Base-by-base conservation (phyloP, 106 monocot genomes). In the Ottelia alismoides region DNA sequence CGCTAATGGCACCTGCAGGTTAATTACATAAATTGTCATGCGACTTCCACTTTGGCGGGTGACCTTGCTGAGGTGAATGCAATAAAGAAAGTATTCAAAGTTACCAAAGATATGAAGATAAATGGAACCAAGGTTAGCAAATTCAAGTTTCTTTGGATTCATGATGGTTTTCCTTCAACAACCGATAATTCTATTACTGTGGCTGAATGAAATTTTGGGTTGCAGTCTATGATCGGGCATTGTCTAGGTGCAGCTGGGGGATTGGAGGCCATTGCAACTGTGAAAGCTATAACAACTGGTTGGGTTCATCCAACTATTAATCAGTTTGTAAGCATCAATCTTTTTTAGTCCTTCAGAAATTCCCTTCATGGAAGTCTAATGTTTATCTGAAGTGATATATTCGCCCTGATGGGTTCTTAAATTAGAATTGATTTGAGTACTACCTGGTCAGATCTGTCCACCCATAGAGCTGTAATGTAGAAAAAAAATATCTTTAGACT, bases 11-110 rank as follows among this genome's bases (percentile, higher is more conserved):
- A 2, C 49, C 63, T 65, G 18, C 72, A 98, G 96, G 90, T 99
- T 52, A 99, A 99, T 53, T 86, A 99, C 57, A 90, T 99, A 57
- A 99, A 99, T 86, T 82, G 85, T 45, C 98, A 99, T 86, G 98
- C 98, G 27, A 99, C 98, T 43, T 99, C 98, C 20, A 99, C 98
- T n/a, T 79, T 78, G 30, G 90, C 78, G 52, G 98, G 98, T 56
- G 98, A 99, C 69, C 59, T 99, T n/a, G 90, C 90, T 55, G 98
- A 99, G 67, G 70, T 90, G 45, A 90, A 99, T 73, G 98, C 98
- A 22, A 73, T 99, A 45, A 99, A 86, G 56, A 58, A 99, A 64
- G 90, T 90, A 11, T 99, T 99, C 67, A 98, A 89, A 65, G 55
- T 79, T 25, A 64, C 88, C 32, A 78, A 71, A 20, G 89, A 68